phyloP scores from a whole-genome alignment of 2,329 filamentous ascomycete species.

The Nectriaceae sp. region DNA sequence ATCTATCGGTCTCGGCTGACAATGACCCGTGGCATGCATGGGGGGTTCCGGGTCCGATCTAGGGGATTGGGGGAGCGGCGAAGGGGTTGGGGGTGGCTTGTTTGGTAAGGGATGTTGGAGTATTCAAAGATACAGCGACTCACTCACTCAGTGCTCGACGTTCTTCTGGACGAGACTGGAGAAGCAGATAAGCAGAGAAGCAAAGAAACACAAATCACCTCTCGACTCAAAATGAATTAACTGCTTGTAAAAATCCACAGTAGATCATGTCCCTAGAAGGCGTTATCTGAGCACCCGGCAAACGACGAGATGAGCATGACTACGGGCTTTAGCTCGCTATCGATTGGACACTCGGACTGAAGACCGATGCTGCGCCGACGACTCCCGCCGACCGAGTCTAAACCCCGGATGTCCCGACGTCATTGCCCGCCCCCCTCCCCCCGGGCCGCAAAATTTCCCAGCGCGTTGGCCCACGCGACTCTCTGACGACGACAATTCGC shows the following conservation, averaged over 20 bases:
- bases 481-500: too few relatives aligned
- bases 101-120: too few relatives aligned
- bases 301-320: neutral
- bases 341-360: constrained; percentile 11
- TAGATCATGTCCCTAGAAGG: too few relatives aligned
- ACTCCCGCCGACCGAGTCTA: constrained; percentile 7
- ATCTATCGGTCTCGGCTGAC: constrained; percentile 20
- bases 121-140: too few relatives aligned
- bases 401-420: constrained; percentile 1
- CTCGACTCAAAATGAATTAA: too few relatives aligned
- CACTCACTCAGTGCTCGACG: too few relatives aligned
- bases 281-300: too few relatives aligned
- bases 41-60: neutral
- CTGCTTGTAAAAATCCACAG: too few relatives aligned
- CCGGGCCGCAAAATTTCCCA: neutral
- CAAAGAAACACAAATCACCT: too few relatives aligned
- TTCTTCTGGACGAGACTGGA: too few relatives aligned
- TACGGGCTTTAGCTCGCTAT: neutral
- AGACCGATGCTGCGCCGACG: constrained; percentile 6
- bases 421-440: neutral
- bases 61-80: neutral
- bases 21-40: constrained; percentile 23
- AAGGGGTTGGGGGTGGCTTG: neutral
- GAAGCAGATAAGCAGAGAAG: too few relatives aligned
- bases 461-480: too few relatives aligned